These are phyloP conservation scores for Tylopilus rubrobrunneus DNA, from an alignment of 768 basidiomycete species.

Conservation along the genomic window DNA sequence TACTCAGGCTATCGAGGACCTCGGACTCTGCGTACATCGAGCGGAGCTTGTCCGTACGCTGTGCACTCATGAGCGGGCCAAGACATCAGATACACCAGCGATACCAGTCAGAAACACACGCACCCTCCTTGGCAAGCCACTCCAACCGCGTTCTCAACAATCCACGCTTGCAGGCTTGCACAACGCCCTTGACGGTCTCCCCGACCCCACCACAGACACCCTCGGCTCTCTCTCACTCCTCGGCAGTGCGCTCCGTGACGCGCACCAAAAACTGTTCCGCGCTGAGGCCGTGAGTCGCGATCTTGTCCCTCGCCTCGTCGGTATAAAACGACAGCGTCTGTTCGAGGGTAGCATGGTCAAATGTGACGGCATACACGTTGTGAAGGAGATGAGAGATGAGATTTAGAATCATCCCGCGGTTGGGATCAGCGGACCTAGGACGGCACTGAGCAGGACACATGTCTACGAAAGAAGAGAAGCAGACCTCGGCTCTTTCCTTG, in stretches of 20 bases:
- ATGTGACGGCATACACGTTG: slow-evolving; percentile 48
- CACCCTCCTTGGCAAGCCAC: slow-evolving; percentile 43
- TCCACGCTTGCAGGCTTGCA: slow-evolving; percentile 51
- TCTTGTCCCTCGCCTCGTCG: slow-evolving; percentile 42
- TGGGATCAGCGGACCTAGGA: slow-evolving; percentile 32
- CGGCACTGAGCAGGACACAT: neutral
- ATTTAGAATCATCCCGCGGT: slow-evolving; percentile 39
- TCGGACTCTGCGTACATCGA: slow-evolving; percentile 61
- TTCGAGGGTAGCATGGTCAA: slow-evolving; percentile 55
- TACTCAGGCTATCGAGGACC: slow-evolving; percentile 50
- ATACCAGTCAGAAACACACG: slow-evolving; percentile 31
- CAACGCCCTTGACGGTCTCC: slow-evolving; percentile 46
- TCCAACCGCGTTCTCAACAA: slow-evolving; percentile 42
- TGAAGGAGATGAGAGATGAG: slow-evolving; percentile 62
- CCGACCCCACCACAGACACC: slow-evolving; percentile 44
- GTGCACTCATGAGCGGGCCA: slow-evolving; percentile 45
- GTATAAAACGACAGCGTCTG: slow-evolving; percentile 51
- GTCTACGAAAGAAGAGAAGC: neutral
- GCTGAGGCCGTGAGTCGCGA: slow-evolving; percentile 28
- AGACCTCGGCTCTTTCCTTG: slow-evolving; percentile 49
- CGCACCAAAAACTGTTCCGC: slow-evolving; percentile 55
- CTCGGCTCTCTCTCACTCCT: slow-evolving; percentile 55
- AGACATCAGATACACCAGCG: slow-evolving; percentile 29
- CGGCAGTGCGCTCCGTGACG: slow-evolving; percentile 41
- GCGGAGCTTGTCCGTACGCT: slow-evolving; percentile 40